These are phyloP conservation scores for Cytospora mali DNA, from an alignment of 2,329 filamentous ascomycete genomes.

Conservation along the genomic window DNA sequence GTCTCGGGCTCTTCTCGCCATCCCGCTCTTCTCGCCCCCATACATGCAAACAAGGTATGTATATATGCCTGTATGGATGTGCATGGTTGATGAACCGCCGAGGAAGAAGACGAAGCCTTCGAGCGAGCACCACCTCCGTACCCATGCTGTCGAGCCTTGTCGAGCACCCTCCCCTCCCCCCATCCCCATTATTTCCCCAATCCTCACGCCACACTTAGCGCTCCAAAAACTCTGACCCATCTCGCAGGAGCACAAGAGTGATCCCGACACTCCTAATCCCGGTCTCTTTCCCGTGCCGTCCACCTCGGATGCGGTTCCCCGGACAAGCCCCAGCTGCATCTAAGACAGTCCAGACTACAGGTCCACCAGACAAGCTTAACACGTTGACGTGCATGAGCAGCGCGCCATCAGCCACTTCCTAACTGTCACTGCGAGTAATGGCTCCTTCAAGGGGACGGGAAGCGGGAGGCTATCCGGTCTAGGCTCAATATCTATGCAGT, in stretches of 20 bases:
- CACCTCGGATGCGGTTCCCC: no score
- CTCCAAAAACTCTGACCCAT: no score
- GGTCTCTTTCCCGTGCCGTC: neutral
- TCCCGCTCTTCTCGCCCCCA: neutral
- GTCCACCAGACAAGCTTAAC: constrained; percentile 15
- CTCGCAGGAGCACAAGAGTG: no score
- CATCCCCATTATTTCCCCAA: no score
- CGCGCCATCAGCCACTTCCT: constrained; percentile 4
- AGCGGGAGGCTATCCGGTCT: neutral
- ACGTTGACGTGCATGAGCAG: constrained; percentile 13
- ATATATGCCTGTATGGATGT: neutral
- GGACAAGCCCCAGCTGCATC: neutral
- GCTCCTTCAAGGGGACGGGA: neutral
- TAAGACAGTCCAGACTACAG: constrained; percentile 1
- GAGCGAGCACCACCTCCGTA: no score
- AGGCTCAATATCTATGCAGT: no score
- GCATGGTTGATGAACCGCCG: neutral
- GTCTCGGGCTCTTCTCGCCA: neutral
- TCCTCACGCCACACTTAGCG: no score
- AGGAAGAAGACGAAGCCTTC: neutral
- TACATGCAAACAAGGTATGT: neutral
- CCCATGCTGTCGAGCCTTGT: no score
- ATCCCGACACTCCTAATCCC: no score
- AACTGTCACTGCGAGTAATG: neutral
- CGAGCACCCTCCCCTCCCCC: no score